phyloP scores from a whole-genome alignment of 139 green algal species.

The Chlamydomonas eustigma region DNA sequence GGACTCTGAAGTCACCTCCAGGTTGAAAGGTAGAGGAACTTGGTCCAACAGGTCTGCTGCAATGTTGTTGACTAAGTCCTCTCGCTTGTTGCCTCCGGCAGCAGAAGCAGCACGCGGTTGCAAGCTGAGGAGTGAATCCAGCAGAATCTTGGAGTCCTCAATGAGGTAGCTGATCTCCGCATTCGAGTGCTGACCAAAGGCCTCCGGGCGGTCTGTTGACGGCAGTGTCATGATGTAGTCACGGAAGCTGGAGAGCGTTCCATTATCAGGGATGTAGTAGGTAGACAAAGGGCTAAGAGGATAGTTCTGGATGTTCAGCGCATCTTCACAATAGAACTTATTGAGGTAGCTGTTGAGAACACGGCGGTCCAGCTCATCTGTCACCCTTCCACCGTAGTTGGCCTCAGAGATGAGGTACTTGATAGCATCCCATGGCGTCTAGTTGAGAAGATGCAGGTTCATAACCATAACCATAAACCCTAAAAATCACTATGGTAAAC shows the following conservation, averaged over 20 bases:
- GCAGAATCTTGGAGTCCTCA: conserved; percentile 67
- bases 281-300: conserved; percentile 55
- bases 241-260: conserved; percentile 47
- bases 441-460: too few relatives aligned
- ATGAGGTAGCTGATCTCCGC: conserved; percentile 85
- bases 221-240: conserved; percentile 21
- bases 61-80: conserved; percentile 66
- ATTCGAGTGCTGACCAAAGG: conserved; percentile 87
- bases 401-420: conserved; percentile 84
- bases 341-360: conserved; percentile 28
- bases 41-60: conserved; percentile 61
- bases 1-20: too few relatives aligned
- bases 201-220: conserved; percentile 61
- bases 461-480: too few relatives aligned
- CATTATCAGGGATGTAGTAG: conserved; percentile 74
- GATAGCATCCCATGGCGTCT: conserved; percentile 75
- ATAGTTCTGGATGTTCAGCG: conserved; percentile 52
- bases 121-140: conserved; percentile 64
- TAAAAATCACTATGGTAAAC: too few relatives aligned
- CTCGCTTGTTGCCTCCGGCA: conserved; percentile 12
- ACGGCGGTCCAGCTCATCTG: conserved; percentile 66
- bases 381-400: conserved; percentile 76
- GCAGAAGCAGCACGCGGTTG: conserved; percentile 42
- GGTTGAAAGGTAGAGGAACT: conserved; percentile 67
- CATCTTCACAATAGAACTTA: conserved; percentile 83